Base-by-base conservation (phyloP, 2,329 filamentous ascomycete species). In the Diplodia scrobiculata region DNA sequence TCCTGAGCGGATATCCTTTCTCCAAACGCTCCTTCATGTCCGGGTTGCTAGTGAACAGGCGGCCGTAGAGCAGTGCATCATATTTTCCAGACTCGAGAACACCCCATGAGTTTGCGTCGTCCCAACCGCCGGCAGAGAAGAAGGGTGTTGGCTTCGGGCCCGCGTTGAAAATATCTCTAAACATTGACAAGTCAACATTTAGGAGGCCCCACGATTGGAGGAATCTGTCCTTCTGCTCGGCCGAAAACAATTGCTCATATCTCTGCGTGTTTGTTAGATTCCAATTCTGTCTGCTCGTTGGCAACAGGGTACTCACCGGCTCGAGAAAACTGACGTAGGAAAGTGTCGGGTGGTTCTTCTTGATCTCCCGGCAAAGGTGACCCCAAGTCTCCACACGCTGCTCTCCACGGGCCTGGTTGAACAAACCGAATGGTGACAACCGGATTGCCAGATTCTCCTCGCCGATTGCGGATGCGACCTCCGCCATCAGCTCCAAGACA, bases 271-370 rank as follows among this genome's bases (percentile, higher is more conserved):
- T 7, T 27, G 14, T 62, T 27, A 62, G 65, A 38, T 47, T 65
- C 13, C 19, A 9, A 19, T n/a, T 5, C n/a, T 25, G 3, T 19
- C 9, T 21, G 34, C 10, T 34, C 41, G 11, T 13, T 25, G 17
- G 25, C 13, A 52, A 14, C 1, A 48, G 29, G 17, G 5, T 34
- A 25, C 65, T 3, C 78, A 66, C 65, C 72, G 84, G 83, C 72
- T 86, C 84, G 55, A 86, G 78, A 52, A 86, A 84, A 74, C 81
- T 83, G 17, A 86, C 80, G 68, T 86, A 86, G 2, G 81, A 81
- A n/a, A 86, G 71, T 3, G 72, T 69, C 0, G 81, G 81, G 10
- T 78, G 74, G 5, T 72, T 70, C 29, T 68, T 71, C 72, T 85
- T 85, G 67, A 86, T 70, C 67, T 81, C 76, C 48, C 75, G 74